Percentiles rank a stretch among this genome's conserved stretches.
Conservation (phyloP, 2,329 filamentous ascomycete species). For the Pyrenochaeta sp. region DNA sequence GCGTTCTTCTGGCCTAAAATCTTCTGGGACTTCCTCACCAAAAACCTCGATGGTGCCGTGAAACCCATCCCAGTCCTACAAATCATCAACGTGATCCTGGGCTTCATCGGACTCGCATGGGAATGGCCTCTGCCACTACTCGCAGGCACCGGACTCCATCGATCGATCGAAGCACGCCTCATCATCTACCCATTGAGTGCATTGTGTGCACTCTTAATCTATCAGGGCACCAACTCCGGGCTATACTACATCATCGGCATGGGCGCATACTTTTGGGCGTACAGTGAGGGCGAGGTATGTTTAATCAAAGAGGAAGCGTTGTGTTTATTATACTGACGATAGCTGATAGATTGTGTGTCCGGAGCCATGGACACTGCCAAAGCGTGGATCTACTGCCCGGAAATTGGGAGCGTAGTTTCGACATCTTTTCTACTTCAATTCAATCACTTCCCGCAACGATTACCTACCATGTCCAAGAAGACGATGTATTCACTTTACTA, state of each 20-base stretch:
- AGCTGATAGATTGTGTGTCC: conserved; percentile 55
- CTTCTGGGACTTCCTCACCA: conserved; percentile 96
- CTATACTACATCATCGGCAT: conserved; percentile 91
- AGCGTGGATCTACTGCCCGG: conserved; percentile 46
- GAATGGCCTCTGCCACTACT: conserved; percentile 86
- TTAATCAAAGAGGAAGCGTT: not conserved
- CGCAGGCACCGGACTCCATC: conserved; percentile 80
- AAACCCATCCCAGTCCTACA: conserved; percentile 90
- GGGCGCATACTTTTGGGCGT: conserved; percentile 93
- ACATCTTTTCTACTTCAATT: not conserved
- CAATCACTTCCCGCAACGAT: not conserved
- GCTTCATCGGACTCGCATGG: conserved; percentile 79
- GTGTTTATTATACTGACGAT: conserved; percentile 19
- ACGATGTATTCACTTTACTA: not conserved
- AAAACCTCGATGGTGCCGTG: conserved; percentile 84
- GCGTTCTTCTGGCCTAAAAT: conserved; percentile 99
- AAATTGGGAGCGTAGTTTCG: conserved; percentile 24
- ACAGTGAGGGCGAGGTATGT: conserved; percentile 93
- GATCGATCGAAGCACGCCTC: conserved; percentile 86
- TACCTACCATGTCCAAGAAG: conserved; percentile 1
- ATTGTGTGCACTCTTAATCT: conserved; percentile 78
- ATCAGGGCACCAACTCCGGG: conserved; percentile 91
- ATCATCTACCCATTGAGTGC: conserved; percentile 82
- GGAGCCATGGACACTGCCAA: conserved; percentile 60
- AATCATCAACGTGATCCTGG: conserved; percentile 86